A percentile compares a stretch with the other conserved stretches of the same genome.
Evolutionary conservation across 768 basidiomycete species (phyloP).

Genomic region (Suillus americanus): DNA sequence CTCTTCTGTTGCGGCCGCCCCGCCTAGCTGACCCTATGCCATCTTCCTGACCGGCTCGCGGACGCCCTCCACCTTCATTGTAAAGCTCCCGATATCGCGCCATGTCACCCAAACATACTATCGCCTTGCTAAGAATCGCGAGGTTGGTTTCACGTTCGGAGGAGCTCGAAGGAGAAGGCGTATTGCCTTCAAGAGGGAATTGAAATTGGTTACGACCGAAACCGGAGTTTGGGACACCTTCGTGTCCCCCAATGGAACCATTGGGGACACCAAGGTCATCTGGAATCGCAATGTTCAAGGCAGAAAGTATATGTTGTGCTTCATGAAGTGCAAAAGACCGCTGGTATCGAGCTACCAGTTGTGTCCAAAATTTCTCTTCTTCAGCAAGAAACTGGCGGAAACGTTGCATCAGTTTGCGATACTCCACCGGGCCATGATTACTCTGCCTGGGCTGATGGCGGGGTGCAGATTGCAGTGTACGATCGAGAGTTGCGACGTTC

Average conservation of each 20-base stretch:
- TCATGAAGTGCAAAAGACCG: conserved; percentile 71
- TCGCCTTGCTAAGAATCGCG: conserved; percentile 79
- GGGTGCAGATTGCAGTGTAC: conserved; percentile 43
- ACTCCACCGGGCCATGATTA: conserved; percentile 68
- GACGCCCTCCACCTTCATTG: conserved; percentile 66
- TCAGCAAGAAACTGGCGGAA: conserved; percentile 88
- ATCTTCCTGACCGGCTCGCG: conserved; percentile 69
- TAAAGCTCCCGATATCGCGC: conserved; percentile 92
- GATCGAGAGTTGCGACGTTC: conserved; percentile 67
- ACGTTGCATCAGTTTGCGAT: conserved; percentile 81
- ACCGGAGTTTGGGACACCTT: conserved; percentile 14
- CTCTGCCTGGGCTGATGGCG: conserved; percentile 37
- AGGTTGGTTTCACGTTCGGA: conserved; percentile 61
- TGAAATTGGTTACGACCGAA: conserved; percentile 58
- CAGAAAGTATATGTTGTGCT: conserved; percentile 53
- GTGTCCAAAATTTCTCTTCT: conserved; percentile 91
- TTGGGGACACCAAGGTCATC: conserved; percentile 35
- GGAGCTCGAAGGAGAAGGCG: conserved; percentile 39
- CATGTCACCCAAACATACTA: conserved; percentile 93
- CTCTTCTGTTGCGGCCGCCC: conserved; percentile 47
- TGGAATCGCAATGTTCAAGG: conserved; percentile 52
- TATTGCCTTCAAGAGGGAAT: conserved; percentile 59
- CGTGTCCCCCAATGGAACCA: conserved; percentile 20
- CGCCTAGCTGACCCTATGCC: conserved; percentile 36
- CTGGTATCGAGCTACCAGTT: conserved; percentile 73